Evolutionary conservation across 1,284 basidiomycete genomes (phyloP).

Genomic region (Apiotrichum gracile): DNA sequence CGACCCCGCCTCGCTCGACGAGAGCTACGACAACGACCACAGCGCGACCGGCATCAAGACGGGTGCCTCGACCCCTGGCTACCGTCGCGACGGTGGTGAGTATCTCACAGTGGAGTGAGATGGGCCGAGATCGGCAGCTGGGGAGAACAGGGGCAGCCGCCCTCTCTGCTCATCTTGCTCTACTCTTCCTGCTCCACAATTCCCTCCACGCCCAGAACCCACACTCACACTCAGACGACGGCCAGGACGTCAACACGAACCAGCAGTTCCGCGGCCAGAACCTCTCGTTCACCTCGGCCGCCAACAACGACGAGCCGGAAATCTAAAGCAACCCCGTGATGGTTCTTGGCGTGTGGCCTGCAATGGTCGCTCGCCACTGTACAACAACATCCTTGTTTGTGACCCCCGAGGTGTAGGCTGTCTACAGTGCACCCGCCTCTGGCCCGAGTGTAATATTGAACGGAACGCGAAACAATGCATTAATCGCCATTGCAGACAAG

Average conservation of each 20-base stretch:
- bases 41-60: slow-evolving; percentile 27
- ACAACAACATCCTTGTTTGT: neutral
- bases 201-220: no score
- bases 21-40: slow-evolving; percentile 16
- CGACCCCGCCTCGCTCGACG: slow-evolving; percentile 7
- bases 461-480: neutral
- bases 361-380: neutral
- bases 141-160: no score
- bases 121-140: neutral
- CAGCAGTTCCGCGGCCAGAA: slow-evolving; percentile 19
- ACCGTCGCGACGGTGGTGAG: slow-evolving; percentile 35
- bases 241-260: slow-evolving; percentile 7
- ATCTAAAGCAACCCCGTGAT: slow-evolving; percentile 5
- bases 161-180: no score
- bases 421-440: neutral
- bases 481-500: neutral
- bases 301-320: slow-evolving; percentile 20
- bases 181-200: no score
- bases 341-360: neutral
- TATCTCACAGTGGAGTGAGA: neutral
- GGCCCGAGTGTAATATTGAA: neutral
- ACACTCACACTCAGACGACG: slow-evolving; percentile 5
- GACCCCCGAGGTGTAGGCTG: neutral
- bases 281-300: slow-evolving; percentile 11
- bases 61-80: slow-evolving; percentile 33